Conservation (phyloP, 23 red algal genomes). For the Gracilaria caudata region DNA sequence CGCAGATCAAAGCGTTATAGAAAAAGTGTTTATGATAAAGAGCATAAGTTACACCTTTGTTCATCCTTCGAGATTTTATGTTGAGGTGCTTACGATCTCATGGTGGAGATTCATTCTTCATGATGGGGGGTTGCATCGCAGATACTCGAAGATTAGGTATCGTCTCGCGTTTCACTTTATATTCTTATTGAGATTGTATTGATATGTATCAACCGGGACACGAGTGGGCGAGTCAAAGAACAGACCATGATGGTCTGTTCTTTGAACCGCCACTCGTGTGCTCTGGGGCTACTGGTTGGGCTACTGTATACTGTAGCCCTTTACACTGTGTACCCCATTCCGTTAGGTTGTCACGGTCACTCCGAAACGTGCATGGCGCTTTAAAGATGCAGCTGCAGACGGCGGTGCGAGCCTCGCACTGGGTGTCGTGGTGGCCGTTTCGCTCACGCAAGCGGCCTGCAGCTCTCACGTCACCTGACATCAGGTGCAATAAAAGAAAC, state of each 20-base stretch:
- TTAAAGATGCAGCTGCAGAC: background rate
- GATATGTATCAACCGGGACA: too few species aligned
- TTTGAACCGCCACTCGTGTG: too few species aligned
- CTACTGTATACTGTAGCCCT: background rate
- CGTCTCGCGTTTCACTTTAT: too few species aligned
- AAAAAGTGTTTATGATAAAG: background rate
- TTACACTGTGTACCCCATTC: background rate
- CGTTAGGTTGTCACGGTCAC: slow-evolving; percentile 5
- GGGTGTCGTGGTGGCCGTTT: too few species aligned
- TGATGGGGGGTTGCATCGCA: too few species aligned
- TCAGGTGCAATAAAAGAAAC: background rate
- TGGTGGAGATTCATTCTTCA: too few species aligned
- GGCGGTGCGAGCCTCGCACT: too few species aligned
- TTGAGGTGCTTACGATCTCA: too few species aligned
- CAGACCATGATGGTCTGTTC: too few species aligned
- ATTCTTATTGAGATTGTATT: too few species aligned
- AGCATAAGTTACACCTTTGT: background rate
- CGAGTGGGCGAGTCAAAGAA: too few species aligned
- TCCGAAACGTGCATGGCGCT: background rate
- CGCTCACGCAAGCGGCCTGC: background rate
- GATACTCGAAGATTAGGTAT: too few species aligned
- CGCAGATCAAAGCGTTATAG: slow-evolving; percentile 1
- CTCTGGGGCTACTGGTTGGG: background rate
- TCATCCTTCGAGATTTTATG: background rate
- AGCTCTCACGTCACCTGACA: background rate